Conservation (phyloP, 331 rosid species). For the Spiraea crenata region DNA sequence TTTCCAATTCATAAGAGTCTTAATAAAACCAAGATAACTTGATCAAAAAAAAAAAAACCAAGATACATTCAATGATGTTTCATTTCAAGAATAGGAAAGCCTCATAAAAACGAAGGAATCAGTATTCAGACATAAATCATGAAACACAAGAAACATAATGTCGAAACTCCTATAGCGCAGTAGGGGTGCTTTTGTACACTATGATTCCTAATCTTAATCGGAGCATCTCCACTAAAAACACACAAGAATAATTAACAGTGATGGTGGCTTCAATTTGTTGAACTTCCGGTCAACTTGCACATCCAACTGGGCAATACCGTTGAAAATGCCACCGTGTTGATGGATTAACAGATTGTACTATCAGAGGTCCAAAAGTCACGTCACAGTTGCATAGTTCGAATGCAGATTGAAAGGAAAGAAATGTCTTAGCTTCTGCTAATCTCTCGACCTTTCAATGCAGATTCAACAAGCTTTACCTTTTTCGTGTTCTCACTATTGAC, state of each 20-base stretch:
- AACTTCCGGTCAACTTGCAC: not conserved
- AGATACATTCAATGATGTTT: not conserved
- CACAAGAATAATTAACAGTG: not conserved
- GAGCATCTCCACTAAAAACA: not conserved
- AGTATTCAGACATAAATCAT: not conserved
- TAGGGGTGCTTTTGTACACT: slow-evolving; percentile 1
- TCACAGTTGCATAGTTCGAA: not conserved
- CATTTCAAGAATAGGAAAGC: not conserved
- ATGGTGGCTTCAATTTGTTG: not conserved
- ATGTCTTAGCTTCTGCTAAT: slow-evolving; percentile 44
- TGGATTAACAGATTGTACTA: too few species aligned
- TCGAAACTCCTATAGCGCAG: too few species aligned
- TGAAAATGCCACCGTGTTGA: not conserved
- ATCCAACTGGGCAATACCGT: not conserved
- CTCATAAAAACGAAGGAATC: not conserved
- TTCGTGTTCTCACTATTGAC: slow-evolving; percentile 67
- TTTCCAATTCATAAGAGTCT: too few species aligned
- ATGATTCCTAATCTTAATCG: not conserved
- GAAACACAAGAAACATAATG: not conserved
- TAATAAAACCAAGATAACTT: too few species aligned
- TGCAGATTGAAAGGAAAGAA: slow-evolving; percentile 14
- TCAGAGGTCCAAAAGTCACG: not conserved
- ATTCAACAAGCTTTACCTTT: slow-evolving; percentile 77
- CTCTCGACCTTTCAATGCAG: slow-evolving; percentile 55
- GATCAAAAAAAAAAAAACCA: too few species aligned